Evolutionary conservation across 768 basidiomycete genomes (phyloP).

Genomic region (Hirschioporus abietinus): DNA sequence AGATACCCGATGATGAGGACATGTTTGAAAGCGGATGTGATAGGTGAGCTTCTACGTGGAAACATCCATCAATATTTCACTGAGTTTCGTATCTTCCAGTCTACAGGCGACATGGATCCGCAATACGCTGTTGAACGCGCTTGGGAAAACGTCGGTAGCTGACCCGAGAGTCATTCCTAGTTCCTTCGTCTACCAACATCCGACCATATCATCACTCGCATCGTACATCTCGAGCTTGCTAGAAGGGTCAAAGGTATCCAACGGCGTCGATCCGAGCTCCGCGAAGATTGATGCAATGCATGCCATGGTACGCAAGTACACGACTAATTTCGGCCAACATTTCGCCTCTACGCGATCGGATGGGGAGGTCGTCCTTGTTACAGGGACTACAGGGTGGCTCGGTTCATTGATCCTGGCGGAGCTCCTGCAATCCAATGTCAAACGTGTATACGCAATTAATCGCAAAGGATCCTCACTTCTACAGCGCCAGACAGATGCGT

Average conservation of each 20-base stretch:
- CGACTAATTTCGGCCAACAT: slow-evolving; percentile 14
- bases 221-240: slow-evolving; percentile 21
- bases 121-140: slow-evolving; percentile 23
- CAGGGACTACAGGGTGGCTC: slow-evolving; percentile 30
- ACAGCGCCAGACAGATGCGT: slow-evolving; percentile 22
- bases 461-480: slow-evolving; percentile 14
- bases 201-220: slow-evolving; percentile 29
- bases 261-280: background rate
- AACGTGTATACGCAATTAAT: slow-evolving; percentile 27
- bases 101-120: slow-evolving; percentile 33
- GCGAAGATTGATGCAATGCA: slow-evolving; percentile 23
- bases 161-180: slow-evolving; percentile 22
- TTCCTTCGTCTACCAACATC: slow-evolving; percentile 33
- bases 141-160: slow-evolving; percentile 15
- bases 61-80: no score
- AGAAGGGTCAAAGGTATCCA: slow-evolving; percentile 4
- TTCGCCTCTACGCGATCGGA: background rate
- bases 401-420: slow-evolving; percentile 25
- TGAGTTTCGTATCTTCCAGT: slow-evolving; percentile 15
- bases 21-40: slow-evolving; percentile 34
- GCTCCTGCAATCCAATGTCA: slow-evolving; percentile 17
- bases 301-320: slow-evolving; percentile 38
- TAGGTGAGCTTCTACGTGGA: slow-evolving; percentile 18
- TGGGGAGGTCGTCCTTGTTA: slow-evolving; percentile 26
- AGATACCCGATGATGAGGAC: slow-evolving; percentile 28